Evolutionary conservation across 179 eudicot species (phyloP).

Genomic region (Pouteria campechiana): DNA sequence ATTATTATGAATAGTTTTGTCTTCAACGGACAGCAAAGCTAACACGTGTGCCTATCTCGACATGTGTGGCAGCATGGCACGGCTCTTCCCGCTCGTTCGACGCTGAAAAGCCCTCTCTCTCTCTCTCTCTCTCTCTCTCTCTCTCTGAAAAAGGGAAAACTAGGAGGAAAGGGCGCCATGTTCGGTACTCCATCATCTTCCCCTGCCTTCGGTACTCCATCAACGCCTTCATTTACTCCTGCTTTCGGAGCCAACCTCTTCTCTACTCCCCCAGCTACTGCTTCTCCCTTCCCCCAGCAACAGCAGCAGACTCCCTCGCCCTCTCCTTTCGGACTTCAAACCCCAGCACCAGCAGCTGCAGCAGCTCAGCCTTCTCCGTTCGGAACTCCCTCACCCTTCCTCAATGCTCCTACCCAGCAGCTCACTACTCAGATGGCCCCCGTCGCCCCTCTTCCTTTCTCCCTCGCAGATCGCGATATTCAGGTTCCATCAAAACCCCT

Average conservation of each 20-base stretch:
- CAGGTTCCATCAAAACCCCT: no score
- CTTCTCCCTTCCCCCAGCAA: constrained; percentile 38
- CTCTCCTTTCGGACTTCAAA: constrained; percentile 22
- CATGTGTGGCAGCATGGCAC: no score
- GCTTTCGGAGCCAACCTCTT: constrained; percentile 25
- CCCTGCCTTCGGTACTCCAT: constrained; percentile 34
- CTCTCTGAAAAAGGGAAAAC: no score
- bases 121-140: no score
- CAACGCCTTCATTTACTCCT: constrained; percentile 19
- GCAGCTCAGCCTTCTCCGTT: constrained; percentile 23
- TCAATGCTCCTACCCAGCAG: constrained; percentile 45
- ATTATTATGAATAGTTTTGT: no score
- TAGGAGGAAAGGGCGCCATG: no score
- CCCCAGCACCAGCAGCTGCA: constrained; percentile 20
- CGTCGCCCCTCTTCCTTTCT: constrained; percentile 93
- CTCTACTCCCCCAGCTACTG: constrained; percentile 17
- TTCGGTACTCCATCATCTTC: constrained; percentile 26
- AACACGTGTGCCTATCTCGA: no score
- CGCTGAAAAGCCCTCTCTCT: no score
- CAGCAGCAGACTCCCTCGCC: constrained; percentile 14
- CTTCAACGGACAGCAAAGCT: no score
- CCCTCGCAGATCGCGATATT: constrained; percentile 91
- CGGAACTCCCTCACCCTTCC: constrained; percentile 17
- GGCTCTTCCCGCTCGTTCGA: no score
- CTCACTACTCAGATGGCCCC: constrained; percentile 98